Conservation (phyloP, 129 eudicot genomes). For the Scalesia atractyloides region DNA sequence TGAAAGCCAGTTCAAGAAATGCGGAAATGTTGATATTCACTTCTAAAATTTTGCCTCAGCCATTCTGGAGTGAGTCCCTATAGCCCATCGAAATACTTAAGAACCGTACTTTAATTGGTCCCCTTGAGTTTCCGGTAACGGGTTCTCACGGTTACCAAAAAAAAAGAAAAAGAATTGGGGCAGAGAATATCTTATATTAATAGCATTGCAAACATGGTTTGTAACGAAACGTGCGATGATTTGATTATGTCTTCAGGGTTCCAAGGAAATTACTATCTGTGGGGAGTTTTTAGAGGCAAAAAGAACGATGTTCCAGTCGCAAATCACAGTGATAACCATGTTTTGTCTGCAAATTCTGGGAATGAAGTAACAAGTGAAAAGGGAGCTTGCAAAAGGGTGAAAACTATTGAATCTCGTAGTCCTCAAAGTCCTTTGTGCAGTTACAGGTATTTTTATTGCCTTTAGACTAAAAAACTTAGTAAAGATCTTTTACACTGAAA, state of each 20-base stretch:
- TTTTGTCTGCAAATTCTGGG: background rate
- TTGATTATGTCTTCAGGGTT: conserved; percentile 23
- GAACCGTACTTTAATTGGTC: background rate
- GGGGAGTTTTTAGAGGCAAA: conserved; percentile 57
- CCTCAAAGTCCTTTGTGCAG: conserved; percentile 45
- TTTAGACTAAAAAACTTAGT: background rate
- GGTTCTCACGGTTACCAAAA: too few species aligned
- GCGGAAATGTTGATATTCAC: conserved; percentile 76
- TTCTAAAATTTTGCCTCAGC: conserved; percentile 50
- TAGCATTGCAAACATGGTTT: background rate
- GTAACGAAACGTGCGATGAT: background rate
- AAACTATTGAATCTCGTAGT: conserved; percentile 34
- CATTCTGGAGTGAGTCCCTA: conserved; percentile 52
- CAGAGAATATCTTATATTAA: background rate
- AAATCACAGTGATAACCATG: conserved; percentile 4
- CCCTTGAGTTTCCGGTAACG: too few species aligned
- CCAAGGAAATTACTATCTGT: conserved; percentile 34
- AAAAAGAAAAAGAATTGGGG: too few species aligned
- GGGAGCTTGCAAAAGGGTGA: conserved; percentile 4
- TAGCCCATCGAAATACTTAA: background rate
- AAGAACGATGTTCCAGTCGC: conserved; percentile 13
- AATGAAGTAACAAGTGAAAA: conserved; percentile 21
- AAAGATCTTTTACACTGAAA: conserved; percentile 3
- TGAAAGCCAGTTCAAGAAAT: conserved; percentile 46
- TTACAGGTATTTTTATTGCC: conserved; percentile 30